Conservation (phyloP, 768 basidiomycete species). For the Candolleomyces efflorescens region DNA sequence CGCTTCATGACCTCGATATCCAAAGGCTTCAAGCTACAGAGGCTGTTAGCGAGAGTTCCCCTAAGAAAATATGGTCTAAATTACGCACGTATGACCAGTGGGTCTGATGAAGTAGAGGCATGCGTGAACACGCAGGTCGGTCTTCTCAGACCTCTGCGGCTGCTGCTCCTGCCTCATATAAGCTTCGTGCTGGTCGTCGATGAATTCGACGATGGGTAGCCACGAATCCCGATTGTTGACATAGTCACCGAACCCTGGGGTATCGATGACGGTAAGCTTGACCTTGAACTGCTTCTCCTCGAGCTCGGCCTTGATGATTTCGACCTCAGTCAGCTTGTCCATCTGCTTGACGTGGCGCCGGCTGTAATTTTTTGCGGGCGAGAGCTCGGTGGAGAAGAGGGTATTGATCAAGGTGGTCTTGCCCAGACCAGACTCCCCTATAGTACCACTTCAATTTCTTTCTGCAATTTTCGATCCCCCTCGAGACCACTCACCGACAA, state of each 20-base stretch:
- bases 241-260: slow-evolving; percentile 99
- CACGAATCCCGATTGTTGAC: slow-evolving; percentile 99
- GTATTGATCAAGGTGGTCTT: slow-evolving; percentile 99
- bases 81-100: slow-evolving; percentile 89
- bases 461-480: too few relatives aligned
- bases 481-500: slow-evolving; percentile 67
- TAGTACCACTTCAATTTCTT: not conserved
- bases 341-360: slow-evolving; percentile 92
- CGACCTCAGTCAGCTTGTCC: slow-evolving; percentile 97
- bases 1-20: slow-evolving; percentile 99
- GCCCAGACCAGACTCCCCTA: slow-evolving; percentile 95
- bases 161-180: slow-evolving; percentile 99
- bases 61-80: slow-evolving; percentile 8
- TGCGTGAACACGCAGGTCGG: slow-evolving; percentile 92
- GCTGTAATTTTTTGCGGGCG: slow-evolving; percentile 84
- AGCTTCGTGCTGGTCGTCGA: slow-evolving; percentile 92
- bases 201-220: slow-evolving; percentile 98
- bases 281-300: slow-evolving; percentile 99
- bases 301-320: slow-evolving; percentile 98
- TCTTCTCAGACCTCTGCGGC: slow-evolving; percentile 92
- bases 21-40: slow-evolving; percentile 80
- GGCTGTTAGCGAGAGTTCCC: slow-evolving; percentile 2
- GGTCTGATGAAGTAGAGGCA: slow-evolving; percentile 97
- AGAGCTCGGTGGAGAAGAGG: slow-evolving; percentile 96
- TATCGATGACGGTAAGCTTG: slow-evolving; percentile 98